These are phyloP conservation scores for Colletotrichum lindemuthianum DNA, from an alignment of 2,329 filamentous ascomycete species.

Conservation along the genomic window DNA sequence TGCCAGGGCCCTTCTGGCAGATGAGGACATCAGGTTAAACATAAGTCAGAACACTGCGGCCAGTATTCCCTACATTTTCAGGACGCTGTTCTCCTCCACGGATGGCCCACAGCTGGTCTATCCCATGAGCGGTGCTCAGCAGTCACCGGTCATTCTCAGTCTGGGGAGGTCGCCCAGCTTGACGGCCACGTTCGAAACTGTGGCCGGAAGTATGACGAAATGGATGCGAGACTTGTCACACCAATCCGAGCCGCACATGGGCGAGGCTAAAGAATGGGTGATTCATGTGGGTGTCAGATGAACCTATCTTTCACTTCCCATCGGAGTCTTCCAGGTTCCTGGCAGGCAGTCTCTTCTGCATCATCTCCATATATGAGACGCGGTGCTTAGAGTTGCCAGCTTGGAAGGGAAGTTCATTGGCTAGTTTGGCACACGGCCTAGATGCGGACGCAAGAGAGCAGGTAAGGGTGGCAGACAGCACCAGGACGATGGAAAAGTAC, in stretches of 20 bases:
- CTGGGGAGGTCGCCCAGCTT: background rate
- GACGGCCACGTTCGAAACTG: background rate
- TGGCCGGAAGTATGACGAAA: background rate
- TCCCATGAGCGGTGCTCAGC: background rate
- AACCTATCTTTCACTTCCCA: background rate
- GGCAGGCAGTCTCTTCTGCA: background rate
- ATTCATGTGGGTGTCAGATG: background rate
- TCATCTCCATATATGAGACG: background rate
- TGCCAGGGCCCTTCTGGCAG: too few relatives aligned
- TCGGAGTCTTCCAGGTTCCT: background rate
- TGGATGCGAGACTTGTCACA: conserved; percentile 4
- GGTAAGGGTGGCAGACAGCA: background rate
- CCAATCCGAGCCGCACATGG: background rate
- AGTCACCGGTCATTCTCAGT: background rate
- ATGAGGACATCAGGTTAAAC: background rate
- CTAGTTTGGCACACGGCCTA: background rate
- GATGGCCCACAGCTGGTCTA: background rate
- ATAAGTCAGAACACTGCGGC: background rate
- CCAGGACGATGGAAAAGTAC: background rate
- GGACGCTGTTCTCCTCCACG: background rate
- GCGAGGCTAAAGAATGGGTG: background rate
- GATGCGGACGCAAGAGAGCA: background rate
- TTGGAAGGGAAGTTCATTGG: conserved; percentile 11
- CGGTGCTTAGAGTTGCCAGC: background rate
- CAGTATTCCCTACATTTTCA: background rate